Conservation (phyloP, 208 protist species). For the Acanthamoeba royreba region DNA sequence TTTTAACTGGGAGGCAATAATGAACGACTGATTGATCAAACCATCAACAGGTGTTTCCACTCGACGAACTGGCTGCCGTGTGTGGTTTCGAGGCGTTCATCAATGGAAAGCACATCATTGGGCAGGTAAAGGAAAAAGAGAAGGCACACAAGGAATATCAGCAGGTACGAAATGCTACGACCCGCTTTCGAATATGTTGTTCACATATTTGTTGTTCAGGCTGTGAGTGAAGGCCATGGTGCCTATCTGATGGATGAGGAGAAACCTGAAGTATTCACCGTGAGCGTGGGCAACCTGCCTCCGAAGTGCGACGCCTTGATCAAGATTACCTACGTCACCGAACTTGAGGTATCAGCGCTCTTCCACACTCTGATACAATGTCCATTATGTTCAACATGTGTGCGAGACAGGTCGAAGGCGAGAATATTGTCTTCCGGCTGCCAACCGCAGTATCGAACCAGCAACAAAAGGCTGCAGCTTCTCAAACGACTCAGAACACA, state of each 20-base stretch:
- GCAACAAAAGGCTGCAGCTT: not conserved
- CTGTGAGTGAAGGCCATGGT: conserved; percentile 62
- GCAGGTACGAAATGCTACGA: no score
- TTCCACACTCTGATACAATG: no score
- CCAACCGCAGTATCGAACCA: conserved; percentile 38
- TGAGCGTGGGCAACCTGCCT: conserved; percentile 67
- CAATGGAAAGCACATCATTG: conserved; percentile 73
- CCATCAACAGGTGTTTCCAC: conserved; percentile 58
- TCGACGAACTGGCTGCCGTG: conserved; percentile 76
- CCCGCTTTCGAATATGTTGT: not conserved
- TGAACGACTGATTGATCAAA: no score
- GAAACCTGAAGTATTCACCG: conserved; percentile 69
- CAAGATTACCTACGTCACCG: conserved; percentile 62
- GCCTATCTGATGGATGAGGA: conserved; percentile 71
- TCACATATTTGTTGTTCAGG: not conserved
- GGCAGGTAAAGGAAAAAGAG: conserved; percentile 74
- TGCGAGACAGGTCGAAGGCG: not conserved
- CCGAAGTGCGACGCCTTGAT: conserved; percentile 51
- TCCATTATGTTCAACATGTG: no score
- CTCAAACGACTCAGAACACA: not conserved
- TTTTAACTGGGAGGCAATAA: not conserved
- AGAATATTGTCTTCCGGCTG: conserved; percentile 59
- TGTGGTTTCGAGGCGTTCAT: conserved; percentile 78
- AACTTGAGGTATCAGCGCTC: conserved; percentile 16
- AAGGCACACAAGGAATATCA: conserved; percentile 63